Evolutionary conservation across 805 yeast genomes (phyloP).

Genomic region (Nakazawaea sp.): DNA sequence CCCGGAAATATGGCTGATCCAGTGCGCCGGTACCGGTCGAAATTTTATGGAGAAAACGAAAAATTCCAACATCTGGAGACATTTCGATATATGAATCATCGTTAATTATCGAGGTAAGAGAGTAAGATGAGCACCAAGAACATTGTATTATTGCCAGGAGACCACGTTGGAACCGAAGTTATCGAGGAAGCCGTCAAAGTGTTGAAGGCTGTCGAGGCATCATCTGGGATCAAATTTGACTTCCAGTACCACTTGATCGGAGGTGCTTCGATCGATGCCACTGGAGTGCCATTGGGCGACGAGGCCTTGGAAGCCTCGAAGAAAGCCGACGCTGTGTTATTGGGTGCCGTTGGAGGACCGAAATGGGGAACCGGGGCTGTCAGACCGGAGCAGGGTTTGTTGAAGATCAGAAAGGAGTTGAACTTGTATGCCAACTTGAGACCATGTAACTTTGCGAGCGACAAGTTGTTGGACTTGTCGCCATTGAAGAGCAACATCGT

Average conservation of each 20-base stretch:
- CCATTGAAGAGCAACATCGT: constrained; percentile 85
- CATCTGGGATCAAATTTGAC: constrained; percentile 53
- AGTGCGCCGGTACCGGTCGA: no score
- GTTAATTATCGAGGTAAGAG: no score
- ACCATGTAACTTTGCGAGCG: constrained; percentile 91
- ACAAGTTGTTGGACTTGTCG: constrained; percentile 73
- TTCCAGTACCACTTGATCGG: constrained; percentile 87
- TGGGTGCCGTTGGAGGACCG: constrained; percentile 99
- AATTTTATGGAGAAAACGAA: no score
- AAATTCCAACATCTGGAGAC: no score
- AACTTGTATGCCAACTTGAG: constrained; percentile 93
- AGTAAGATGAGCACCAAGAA: constrained; percentile 36
- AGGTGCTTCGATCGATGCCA: constrained; percentile 97
- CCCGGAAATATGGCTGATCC: no score
- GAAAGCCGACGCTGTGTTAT: constrained; percentile 85
- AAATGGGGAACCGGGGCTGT: constrained; percentile 98
- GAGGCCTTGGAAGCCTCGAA: constrained; percentile 79
- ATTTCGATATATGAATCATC: no score
- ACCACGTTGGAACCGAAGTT: constrained; percentile 93
- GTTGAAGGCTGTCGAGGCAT: constrained; percentile 65
- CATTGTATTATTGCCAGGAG: constrained; percentile 90
- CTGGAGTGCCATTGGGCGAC: constrained; percentile 87
- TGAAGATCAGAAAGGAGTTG: constrained; percentile 90
- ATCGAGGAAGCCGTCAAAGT: constrained; percentile 90
- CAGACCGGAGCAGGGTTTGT: constrained; percentile 95